These are phyloP conservation scores for Xenoacremonium recifei DNA, from an alignment of 2,329 filamentous ascomycete species.

Conservation along the genomic window DNA sequence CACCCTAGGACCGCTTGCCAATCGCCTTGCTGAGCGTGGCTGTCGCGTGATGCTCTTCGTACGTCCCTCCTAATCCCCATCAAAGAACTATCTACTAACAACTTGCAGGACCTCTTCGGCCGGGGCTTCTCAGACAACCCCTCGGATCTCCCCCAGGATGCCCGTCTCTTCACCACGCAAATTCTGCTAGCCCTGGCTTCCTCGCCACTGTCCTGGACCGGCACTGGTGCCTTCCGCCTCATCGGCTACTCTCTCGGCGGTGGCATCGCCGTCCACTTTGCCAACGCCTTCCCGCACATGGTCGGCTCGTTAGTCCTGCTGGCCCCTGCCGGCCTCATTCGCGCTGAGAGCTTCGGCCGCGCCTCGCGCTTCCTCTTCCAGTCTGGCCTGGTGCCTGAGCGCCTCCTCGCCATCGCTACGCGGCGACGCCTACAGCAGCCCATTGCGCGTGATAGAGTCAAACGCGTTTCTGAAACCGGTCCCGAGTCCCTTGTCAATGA, in stretches of 20 bases:
- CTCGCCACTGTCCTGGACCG: conserved; percentile 67
- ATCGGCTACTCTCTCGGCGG: conserved; percentile 83
- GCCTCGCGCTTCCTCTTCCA: conserved; percentile 51
- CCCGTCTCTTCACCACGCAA: conserved; percentile 70
- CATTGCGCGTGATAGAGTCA: conserved; percentile 46
- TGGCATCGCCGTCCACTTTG: conserved; percentile 72
- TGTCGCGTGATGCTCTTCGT: conserved; percentile 80
- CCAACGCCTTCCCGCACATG: conserved; percentile 68
- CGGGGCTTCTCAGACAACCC: conserved; percentile 66
- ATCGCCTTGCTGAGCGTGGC: conserved; percentile 64
- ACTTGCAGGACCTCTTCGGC: conserved; percentile 62
- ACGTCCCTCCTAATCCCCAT: conserved; percentile 18
- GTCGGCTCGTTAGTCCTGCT: conserved; percentile 72
- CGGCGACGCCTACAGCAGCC: conserved; percentile 48
- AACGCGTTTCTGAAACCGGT: too few relatives aligned
- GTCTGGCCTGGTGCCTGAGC: conserved; percentile 53
- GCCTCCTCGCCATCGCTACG: conserved; percentile 48
- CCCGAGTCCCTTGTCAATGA: too few relatives aligned
- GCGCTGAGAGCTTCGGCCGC: conserved; percentile 50
- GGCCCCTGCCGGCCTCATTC: conserved; percentile 75
- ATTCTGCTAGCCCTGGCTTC: conserved; percentile 69
- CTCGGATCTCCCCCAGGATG: conserved; percentile 66
- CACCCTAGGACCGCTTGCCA: conserved; percentile 65
- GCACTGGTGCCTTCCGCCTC: conserved; percentile 57
- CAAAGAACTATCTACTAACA: conserved; percentile 3